Conservation (phyloP, 2,329 filamentous ascomycete genomes). For the Fusarium tricinctum region DNA sequence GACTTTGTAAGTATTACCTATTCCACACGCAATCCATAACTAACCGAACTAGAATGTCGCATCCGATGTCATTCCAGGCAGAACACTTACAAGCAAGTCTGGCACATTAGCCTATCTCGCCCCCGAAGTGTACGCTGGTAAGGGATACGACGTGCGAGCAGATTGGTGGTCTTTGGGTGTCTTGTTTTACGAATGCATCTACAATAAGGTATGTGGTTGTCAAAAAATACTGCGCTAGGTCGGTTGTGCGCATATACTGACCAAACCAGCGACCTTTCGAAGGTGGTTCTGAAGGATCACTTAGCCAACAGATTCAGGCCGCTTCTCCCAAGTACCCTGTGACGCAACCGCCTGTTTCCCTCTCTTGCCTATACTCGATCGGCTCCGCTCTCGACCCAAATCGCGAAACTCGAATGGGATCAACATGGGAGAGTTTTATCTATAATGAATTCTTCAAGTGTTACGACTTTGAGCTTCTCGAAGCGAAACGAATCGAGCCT, state of each 20-base stretch:
- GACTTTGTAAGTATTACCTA: conserved; percentile 82
- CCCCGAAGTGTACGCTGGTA: conserved; percentile 92
- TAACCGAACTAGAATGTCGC: conserved; percentile 82
- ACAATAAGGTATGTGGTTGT: conserved; percentile 83
- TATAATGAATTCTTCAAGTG: conserved; percentile 89
- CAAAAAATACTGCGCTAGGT: not conserved
- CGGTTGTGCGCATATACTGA: conserved; percentile 21
- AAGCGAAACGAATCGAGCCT: conserved; percentile 89
- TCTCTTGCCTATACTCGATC: conserved; percentile 90
- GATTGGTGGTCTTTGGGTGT: conserved; percentile 99
- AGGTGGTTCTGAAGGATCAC: conserved; percentile 83
- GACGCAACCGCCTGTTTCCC: conserved; percentile 89
- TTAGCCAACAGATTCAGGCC: conserved; percentile 84
- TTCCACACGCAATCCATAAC: not conserved
- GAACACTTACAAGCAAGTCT: conserved; percentile 92
- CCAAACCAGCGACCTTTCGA: conserved; percentile 85
- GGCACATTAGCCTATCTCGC: conserved; percentile 96
- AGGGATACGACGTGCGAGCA: conserved; percentile 88
- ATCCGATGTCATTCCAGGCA: conserved; percentile 88
- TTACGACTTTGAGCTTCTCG: conserved; percentile 86
- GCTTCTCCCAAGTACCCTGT: conserved; percentile 90
- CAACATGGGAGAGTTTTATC: conserved; percentile 86
- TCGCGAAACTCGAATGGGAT: conserved; percentile 84
- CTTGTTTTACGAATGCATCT: conserved; percentile 99
- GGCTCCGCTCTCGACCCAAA: conserved; percentile 85